phyloP scores from a whole-genome alignment of 2,329 filamentous ascomycete genomes.

The Raffaelea deltoideospora region DNA sequence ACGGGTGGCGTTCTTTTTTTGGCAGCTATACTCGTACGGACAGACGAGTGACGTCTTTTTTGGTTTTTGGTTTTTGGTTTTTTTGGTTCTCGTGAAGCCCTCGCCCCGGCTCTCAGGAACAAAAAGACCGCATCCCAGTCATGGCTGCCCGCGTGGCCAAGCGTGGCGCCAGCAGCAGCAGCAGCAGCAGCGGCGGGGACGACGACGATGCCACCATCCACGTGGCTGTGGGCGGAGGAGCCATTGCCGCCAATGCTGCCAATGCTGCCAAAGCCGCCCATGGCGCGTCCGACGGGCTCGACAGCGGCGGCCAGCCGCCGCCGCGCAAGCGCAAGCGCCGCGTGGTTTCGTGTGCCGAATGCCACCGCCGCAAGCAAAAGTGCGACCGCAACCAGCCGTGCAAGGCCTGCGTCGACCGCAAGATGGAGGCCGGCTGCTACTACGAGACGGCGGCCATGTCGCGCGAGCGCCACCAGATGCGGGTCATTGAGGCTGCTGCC shows the following conservation, averaged over 20 bases:
- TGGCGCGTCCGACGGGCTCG: not conserved
- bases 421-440: conserved; percentile 37
- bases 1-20: too few relatives aligned
- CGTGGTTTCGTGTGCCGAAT: conserved; percentile 49
- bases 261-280: not conserved
- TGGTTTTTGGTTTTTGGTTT: not conserved
- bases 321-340: conserved; percentile 42
- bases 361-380: conserved; percentile 49
- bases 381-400: conserved; percentile 46
- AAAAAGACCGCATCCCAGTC: too few relatives aligned
- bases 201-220: not conserved
- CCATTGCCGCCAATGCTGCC: too few relatives aligned
- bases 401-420: conserved; percentile 41
- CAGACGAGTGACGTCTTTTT: too few relatives aligned
- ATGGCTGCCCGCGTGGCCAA: conserved; percentile 5
- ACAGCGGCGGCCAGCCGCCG: conserved; percentile 16
- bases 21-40: too few relatives aligned
- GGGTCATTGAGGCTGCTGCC: conserved; percentile 6
- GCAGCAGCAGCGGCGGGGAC: not conserved
- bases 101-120: too few relatives aligned
- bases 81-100: not conserved
- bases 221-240: not conserved
- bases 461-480: conserved; percentile 19
- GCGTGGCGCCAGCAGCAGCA: conserved; percentile 3
- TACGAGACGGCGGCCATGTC: conserved; percentile 38